These are phyloP conservation scores for Pythium brachiatum DNA, from an alignment of 352 stramenopile species.

Conservation along the genomic window DNA sequence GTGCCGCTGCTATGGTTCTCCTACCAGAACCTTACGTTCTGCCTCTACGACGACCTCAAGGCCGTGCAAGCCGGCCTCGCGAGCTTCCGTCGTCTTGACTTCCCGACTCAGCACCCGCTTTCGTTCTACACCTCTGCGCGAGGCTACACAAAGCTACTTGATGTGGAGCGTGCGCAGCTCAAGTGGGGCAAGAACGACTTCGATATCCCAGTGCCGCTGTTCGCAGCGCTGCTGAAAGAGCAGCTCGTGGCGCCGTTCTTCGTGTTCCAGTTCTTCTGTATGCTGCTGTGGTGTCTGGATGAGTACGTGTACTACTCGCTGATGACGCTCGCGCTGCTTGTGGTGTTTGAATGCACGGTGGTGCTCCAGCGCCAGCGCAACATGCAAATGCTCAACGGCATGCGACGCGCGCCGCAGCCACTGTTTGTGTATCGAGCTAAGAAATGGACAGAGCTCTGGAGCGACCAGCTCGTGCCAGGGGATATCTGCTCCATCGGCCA, in stretches of 20 bases:
- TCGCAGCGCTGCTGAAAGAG: conserved; percentile 85
- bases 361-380: conserved; percentile 89
- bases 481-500: conserved; percentile 84
- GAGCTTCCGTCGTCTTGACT: conserved; percentile 46
- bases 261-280: conserved; percentile 96
- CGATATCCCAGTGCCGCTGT: conserved; percentile 83
- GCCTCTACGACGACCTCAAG: conserved; percentile 47
- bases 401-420: conserved; percentile 57
- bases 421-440: conserved; percentile 82
- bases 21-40: conserved; percentile 82
- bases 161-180: conserved; percentile 27
- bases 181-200: conserved; percentile 79
- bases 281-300: conserved; percentile 95
- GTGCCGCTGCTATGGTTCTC: conserved; percentile 65
- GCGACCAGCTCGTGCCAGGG: conserved; percentile 72
- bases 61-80: conserved; percentile 19
- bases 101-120: conserved; percentile 34
- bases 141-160: conserved; percentile 18
- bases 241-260: conserved; percentile 96
- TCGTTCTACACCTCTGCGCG: conserved; percentile 21
- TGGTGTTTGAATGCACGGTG: conserved; percentile 94
- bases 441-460: conserved; percentile 60
- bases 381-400: conserved; percentile 87
- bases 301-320: conserved; percentile 97
- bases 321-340: conserved; percentile 93